Evolutionary conservation across 345 rosid species (phyloP).

Genomic region (Chamaenerion angustifolium): DNA sequence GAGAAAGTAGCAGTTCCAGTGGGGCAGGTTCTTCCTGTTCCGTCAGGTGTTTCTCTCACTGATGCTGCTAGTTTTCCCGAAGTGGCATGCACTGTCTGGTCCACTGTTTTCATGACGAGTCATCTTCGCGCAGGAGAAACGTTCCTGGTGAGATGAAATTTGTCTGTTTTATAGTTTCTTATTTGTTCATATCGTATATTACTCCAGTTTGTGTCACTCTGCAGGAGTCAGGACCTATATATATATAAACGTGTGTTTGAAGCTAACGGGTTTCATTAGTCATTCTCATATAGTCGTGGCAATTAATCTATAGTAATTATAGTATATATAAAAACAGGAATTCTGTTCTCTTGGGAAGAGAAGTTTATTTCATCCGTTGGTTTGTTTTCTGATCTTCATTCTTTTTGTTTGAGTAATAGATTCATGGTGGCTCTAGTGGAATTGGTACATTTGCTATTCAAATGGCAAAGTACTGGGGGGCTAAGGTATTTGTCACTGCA

Average conservation of each 20-base stretch:
- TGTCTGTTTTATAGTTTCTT: neutral
- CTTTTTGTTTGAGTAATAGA: conserved; percentile 19
- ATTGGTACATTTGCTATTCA: conserved; percentile 87
- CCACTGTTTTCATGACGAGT: conserved; percentile 73
- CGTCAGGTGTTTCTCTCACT: conserved; percentile 36
- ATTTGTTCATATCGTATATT: neutral
- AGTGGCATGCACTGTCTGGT: conserved; percentile 91
- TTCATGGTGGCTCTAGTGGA: conserved; percentile 96
- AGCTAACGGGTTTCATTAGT: no score
- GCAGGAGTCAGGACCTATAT: no score
- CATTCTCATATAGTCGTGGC: no score
- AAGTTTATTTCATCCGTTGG: neutral
- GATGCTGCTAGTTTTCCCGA: conserved; percentile 73
- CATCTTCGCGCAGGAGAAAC: conserved; percentile 50
- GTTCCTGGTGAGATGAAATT: conserved; percentile 34
- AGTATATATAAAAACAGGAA: no score
- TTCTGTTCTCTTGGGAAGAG: neutral
- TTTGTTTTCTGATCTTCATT: neutral
- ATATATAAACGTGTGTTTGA: no score
- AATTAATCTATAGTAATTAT: no score
- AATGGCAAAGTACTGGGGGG: conserved; percentile 59
- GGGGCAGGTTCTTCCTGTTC: conserved; percentile 58
- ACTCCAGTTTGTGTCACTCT: neutral
- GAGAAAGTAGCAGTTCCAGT: conserved; percentile 73
- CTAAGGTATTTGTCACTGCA: conserved; percentile 71